Evolutionary conservation across 2,329 filamentous ascomycete genomes (phyloP).

Genomic region (Penicillium sp.): DNA sequence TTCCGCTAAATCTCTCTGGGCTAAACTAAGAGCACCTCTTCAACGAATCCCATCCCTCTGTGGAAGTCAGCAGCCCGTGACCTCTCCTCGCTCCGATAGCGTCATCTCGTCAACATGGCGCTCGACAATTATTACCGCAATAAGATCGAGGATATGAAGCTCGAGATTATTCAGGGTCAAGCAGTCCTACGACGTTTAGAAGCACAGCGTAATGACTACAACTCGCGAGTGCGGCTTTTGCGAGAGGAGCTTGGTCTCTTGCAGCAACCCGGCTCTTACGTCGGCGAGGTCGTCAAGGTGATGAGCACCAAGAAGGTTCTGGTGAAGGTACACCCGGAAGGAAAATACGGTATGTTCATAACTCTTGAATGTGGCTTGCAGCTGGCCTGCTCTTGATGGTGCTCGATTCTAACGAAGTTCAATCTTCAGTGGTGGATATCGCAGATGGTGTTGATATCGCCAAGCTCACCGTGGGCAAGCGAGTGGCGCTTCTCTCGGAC

Average conservation of each 20-base stretch:
- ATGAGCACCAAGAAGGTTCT: conserved; percentile 99
- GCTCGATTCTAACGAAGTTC: neutral
- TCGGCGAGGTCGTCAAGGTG: conserved; percentile 99
- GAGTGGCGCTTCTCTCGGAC: conserved; percentile 93
- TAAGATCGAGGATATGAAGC: conserved; percentile 99
- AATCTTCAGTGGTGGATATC: conserved; percentile 79
- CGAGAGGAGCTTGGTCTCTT: conserved; percentile 93
- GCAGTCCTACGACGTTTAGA: conserved; percentile 91
- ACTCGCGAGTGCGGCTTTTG: conserved; percentile 91
- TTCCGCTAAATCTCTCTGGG: neutral
- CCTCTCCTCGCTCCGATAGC: conserved; percentile 18
- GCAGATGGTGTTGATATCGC: conserved; percentile 89
- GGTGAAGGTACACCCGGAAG: conserved; percentile 98
- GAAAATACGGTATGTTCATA: conserved; percentile 84
- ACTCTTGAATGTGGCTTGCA: neutral
- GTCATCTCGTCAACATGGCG: conserved; percentile 68
- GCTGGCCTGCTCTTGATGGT: neutral
- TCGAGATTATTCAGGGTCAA: conserved; percentile 99
- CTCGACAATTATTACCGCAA: conserved; percentile 99
- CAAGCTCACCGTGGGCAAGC: conserved; percentile 96
- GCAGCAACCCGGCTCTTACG: conserved; percentile 96
- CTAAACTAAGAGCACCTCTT: neutral
- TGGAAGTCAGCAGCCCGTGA: conserved; percentile 7
- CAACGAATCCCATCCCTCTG: neutral
- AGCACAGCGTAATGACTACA: conserved; percentile 98